Conservation (phyloP, 495 filamentous ascomycete species). For the Podospora didyma region DNA sequence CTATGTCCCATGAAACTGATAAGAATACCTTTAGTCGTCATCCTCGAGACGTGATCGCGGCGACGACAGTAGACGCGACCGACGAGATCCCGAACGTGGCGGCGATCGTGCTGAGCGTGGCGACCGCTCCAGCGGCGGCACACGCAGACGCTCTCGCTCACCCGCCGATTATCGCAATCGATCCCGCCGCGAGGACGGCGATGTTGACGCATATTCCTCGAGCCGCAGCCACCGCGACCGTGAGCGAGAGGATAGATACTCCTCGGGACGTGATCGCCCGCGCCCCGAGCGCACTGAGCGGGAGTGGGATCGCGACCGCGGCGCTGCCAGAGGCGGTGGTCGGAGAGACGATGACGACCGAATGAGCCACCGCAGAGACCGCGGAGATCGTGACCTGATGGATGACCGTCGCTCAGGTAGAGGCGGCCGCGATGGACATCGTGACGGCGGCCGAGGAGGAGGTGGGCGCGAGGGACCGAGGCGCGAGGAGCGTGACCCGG, state of each 20-base stretch:
- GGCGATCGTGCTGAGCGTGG: constrained; percentile 46
- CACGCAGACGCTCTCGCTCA: constrained; percentile 68
- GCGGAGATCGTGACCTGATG: constrained; percentile 39
- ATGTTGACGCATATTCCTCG: constrained; percentile 83
- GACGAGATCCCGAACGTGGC: constrained; percentile 40
- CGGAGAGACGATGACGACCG: constrained; percentile 29
- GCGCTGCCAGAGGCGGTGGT: constrained; percentile 30
- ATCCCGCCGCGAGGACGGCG: constrained; percentile 59
- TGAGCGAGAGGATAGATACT: constrained; percentile 86
- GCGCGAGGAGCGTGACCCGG: constrained; percentile 34
- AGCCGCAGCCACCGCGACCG: constrained; percentile 87
- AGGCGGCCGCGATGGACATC: constrained; percentile 39
- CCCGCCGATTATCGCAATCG: constrained; percentile 59
- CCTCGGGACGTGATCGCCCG: constrained; percentile 51
- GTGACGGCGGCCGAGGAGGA: constrained; percentile 20
- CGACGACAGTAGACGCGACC: constrained; percentile 37
- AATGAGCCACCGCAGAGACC: constrained; percentile 35
- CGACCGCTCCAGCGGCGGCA: constrained; percentile 41
- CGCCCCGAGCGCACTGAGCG: constrained; percentile 31
- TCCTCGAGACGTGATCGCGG: constrained; percentile 44
- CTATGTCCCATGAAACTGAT: too few relatives aligned
- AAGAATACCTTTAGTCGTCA: too few relatives aligned
- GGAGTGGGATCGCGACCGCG: constrained; percentile 71
- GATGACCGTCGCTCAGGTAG: constrained; percentile 34
- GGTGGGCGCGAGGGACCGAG: constrained; percentile 22